Evolutionary conservation across 345 rosid species (phyloP).

Genomic region (Eucalyptus leucophloia): DNA sequence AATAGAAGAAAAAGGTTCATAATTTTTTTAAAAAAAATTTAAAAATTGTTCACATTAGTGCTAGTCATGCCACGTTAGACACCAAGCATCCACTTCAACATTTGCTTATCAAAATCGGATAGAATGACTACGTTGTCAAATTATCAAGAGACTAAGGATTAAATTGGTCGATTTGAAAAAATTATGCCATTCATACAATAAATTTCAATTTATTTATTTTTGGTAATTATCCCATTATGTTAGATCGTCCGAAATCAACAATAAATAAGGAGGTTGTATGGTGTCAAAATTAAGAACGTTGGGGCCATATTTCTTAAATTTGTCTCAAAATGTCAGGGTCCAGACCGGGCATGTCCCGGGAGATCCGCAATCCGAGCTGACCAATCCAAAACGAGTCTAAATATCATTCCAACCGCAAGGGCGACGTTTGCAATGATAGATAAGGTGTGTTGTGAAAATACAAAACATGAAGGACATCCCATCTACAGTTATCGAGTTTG

Average conservation of each 20-base stretch:
- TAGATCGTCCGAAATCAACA: not conserved
- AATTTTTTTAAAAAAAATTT: rapidly evolving
- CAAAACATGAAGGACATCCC: not conserved
- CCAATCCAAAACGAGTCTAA: not conserved
- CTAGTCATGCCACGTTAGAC: not conserved
- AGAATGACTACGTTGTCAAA: not conserved
- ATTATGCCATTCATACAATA: not conserved
- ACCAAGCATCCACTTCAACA: not conserved
- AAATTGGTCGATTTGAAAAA: not conserved
- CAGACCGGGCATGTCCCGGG: not conserved
- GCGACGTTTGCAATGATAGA: not conserved
- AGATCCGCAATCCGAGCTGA: not conserved
- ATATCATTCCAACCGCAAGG: not conserved
- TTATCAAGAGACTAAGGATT: not conserved
- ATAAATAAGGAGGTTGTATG: not conserved
- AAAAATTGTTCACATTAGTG: not conserved
- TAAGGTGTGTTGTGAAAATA: not conserved
- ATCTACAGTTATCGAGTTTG: not conserved
- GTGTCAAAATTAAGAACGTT: not conserved
- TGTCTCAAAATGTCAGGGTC: not conserved
- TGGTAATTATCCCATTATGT: not conserved
- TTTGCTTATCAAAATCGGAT: not conserved
- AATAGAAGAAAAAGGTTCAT: not conserved
- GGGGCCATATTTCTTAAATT: not conserved
- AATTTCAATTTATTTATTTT: not conserved